A percentile compares a stretch with the other conserved stretches of the same genome.
phyloP scores from a whole-genome alignment of 176 grass and related monocot genomes.

The Rhipidocladum racemiflorum region DNA sequence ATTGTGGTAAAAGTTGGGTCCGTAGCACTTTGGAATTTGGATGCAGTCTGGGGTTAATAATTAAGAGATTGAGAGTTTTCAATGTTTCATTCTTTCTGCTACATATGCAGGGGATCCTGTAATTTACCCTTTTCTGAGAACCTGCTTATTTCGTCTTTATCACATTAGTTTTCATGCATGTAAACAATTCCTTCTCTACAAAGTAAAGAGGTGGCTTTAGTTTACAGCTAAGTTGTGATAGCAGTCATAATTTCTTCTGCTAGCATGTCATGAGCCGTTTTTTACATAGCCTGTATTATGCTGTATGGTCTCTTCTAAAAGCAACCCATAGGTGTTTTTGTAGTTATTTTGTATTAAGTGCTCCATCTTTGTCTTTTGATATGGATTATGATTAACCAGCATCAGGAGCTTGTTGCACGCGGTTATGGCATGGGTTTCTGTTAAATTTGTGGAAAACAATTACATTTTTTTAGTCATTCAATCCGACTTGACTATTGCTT shows the following conservation, averaged over 20 bases:
- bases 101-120: not conserved
- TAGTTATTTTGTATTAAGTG: not conserved
- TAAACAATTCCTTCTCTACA: slow-evolving; percentile 9
- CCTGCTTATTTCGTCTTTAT: not conserved
- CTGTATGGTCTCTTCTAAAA: not conserved
- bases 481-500: not conserved
- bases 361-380: not conserved
- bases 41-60: not conserved
- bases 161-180: slow-evolving; percentile 18
- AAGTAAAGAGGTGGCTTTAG: slow-evolving; percentile 27
- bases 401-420: not conserved
- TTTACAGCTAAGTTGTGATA: slow-evolving; percentile 33
- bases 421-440: not conserved
- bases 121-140: not conserved
- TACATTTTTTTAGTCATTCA: not conserved
- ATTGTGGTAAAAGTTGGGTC: not conserved
- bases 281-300: not conserved
- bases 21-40: not conserved
- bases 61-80: not conserved
- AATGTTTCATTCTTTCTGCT: not conserved
- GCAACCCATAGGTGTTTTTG: not conserved
- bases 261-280: not conserved
- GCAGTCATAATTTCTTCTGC: not conserved
- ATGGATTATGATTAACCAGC: not conserved
- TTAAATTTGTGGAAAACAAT: not conserved